These are phyloP conservation scores for Zanthoxylum bungeanum DNA, from an alignment of 345 rosid genomes.

Conservation along the genomic window DNA sequence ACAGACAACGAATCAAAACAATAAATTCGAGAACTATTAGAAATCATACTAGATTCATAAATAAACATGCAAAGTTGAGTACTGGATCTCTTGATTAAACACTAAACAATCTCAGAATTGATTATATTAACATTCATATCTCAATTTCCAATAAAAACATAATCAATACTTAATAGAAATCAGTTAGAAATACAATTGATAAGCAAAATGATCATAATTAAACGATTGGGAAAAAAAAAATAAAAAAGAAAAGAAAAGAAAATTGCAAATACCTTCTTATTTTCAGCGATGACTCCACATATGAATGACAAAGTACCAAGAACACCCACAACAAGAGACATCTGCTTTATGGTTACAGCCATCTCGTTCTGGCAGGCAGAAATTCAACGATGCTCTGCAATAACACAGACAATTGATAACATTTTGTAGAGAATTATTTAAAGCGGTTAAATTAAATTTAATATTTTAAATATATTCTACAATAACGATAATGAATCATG, in stretches of 20 bases:
- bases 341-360: constrained; percentile 61
- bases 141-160: neutral
- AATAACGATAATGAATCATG: neutral
- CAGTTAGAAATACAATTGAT: neutral
- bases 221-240: too few species aligned
- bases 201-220: too few species aligned
- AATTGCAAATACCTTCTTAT: constrained; percentile 59
- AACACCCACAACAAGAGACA: constrained; percentile 50
- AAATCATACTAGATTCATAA: neutral
- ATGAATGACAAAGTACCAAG: constrained; percentile 62
- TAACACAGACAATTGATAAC: neutral
- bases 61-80: neutral
- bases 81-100: neutral
- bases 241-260: neutral
- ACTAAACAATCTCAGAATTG: neutral
- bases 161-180: neutral
- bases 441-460: neutral
- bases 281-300: constrained; percentile 72
- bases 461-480: neutral
- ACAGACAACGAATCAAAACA: neutral
- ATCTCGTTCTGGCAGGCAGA: constrained; percentile 28
- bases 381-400: constrained; percentile 11
- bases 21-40: neutral
- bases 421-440: too few species aligned
- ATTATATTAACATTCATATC: neutral